Base-by-base conservation (phyloP, 805 yeast species). In the Kodamaea laetipori region DNA sequence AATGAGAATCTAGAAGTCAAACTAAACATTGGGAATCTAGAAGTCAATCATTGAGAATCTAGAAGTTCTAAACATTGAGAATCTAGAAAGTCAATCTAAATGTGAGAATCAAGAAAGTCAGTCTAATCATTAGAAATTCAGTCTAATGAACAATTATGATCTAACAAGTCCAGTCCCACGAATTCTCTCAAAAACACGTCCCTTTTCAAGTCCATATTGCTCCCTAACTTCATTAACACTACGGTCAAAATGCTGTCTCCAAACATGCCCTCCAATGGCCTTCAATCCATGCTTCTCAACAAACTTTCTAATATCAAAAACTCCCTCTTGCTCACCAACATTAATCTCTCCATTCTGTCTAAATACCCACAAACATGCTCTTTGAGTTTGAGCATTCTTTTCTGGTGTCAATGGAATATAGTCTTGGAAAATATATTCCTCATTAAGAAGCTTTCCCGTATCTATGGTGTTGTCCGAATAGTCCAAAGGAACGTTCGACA, bases 211-310 rank as follows among this genome's bases (percentile, higher is more conserved):
- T 3, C 89, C 92, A 60, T 85, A 87, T 58, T 75, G 64, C 50
- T 74, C 77, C 64, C 98, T 81, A 19, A 90, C 83, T 3, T 60
- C 61, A 23, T 74, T 75, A 34, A 87, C 85, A 54, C 83, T 78
- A 54, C 86, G 69, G 64, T 94, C 98, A 81, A 84, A 92, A 32
- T 66, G 71, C 52, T 84, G 81, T 74, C 98, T 82, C 92, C 95
- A 92, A 36, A 88, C 74, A 61, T 89, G 95, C 1, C 95, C 97
- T 19, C 98, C 97, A 37, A 90, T 80, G 1, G 97, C 80, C n/a
- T 70, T 68, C 52, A 94, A 74, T 3, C 71, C 60, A 62, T 86
- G 60, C 3, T 64, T 49, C 3, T 65, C 71, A 11, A 73, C 86
- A 62, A 89, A 90, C 5, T 58, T 55, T 60, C 98, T 80, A 49